phyloP scores from a whole-genome alignment of 106 monocot genomes.

The Phalaenopsis equestris region DNA sequence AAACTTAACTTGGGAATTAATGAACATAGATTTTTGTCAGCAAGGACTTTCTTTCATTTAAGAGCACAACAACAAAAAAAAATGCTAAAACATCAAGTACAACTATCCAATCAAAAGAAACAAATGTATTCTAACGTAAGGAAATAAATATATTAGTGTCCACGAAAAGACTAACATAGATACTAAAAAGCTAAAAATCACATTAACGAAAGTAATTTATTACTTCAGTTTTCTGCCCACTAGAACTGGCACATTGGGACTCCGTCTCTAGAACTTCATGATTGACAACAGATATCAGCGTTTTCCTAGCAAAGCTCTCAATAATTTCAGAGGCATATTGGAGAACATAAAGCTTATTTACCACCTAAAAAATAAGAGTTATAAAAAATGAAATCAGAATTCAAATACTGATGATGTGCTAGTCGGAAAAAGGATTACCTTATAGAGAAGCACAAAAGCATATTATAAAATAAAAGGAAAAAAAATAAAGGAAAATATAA shows the following conservation, averaged over 20 bases:
- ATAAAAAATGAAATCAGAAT: slow-evolving; percentile 7
- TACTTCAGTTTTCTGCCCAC: slow-evolving; percentile 51
- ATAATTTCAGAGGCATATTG: slow-evolving; percentile 64
- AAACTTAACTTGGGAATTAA: background rate
- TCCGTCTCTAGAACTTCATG: slow-evolving; percentile 40
- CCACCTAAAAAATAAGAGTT: slow-evolving; percentile 39
- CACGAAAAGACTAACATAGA: background rate
- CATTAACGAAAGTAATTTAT: slow-evolving; percentile 9
- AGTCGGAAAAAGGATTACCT: background rate
- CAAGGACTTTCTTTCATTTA: background rate
- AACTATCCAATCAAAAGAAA: background rate
- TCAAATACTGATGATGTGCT: background rate
- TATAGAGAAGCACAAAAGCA: background rate
- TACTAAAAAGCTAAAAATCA: background rate
- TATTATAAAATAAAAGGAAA: background rate
- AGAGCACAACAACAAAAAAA: background rate
- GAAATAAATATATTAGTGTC: background rate
- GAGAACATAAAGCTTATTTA: slow-evolving; percentile 81
- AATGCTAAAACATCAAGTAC: background rate
- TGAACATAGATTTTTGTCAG: background rate
- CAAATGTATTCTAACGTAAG: background rate
- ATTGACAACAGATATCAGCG: slow-evolving; percentile 58
- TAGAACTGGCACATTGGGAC: slow-evolving; percentile 5
- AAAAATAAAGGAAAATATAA: background rate
- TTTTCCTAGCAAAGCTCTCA: slow-evolving; percentile 75